Conservation (phyloP, 2,329 filamentous ascomycete genomes). For the Zalaria obscura region DNA sequence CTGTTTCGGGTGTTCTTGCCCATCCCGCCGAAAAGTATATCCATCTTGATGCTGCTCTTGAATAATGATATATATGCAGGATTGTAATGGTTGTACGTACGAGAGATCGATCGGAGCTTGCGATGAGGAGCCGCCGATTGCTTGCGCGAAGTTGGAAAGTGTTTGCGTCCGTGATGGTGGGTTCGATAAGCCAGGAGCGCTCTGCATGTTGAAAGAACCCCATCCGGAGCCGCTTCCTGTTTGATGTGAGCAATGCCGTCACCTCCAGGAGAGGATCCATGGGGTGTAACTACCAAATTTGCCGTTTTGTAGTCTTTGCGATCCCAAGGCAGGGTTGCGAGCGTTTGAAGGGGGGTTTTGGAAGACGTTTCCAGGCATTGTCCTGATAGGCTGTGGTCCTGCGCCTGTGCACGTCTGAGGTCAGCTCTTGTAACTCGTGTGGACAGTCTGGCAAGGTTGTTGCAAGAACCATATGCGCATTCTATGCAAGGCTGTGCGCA, state of each 20-base stretch:
- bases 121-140: conserved; percentile 5
- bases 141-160: conserved; percentile 8
- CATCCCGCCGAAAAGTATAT: not conserved
- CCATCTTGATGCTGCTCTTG: not conserved
- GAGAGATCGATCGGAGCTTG: conserved; percentile 8
- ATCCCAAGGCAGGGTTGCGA: conserved; percentile 5
- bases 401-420: conserved; percentile 23
- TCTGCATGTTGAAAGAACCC: conserved; percentile 2
- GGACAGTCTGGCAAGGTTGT: too few species aligned
- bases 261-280: not conserved
- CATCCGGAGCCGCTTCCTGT: conserved; percentile 6
- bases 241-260: not conserved
- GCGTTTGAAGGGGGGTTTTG: conserved; percentile 16
- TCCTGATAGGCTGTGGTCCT: conserved; percentile 36
- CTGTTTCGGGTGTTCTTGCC: not conserved
- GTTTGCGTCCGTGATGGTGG: conserved; percentile 6
- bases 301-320: conserved; percentile 7
- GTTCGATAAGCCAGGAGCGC: conserved; percentile 4
- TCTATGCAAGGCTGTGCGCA: too few species aligned
- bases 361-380: conserved; percentile 38
- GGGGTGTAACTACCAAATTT: conserved; percentile 5
- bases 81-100: conserved; percentile 3
- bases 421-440: too few species aligned
- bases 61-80: not conserved
- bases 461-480: too few species aligned